phyloP scores from a whole-genome alignment of 2,329 filamentous ascomycete genomes.

The Tolypocladium endophyticum region DNA sequence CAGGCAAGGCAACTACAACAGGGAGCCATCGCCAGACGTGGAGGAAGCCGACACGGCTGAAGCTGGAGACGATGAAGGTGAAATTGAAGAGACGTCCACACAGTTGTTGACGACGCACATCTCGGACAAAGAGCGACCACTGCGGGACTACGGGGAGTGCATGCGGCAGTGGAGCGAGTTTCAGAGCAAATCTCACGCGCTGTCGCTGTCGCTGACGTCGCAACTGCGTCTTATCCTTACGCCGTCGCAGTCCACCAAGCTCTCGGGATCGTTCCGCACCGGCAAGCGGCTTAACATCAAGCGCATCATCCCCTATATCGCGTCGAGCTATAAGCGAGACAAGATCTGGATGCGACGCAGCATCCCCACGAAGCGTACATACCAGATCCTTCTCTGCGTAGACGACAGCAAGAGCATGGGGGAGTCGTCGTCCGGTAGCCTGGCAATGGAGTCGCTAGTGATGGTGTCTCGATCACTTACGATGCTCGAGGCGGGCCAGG shows the following conservation, averaged over 20 bases:
- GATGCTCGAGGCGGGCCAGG: constrained; percentile 89
- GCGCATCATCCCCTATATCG: constrained; percentile 98
- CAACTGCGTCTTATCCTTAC: constrained; percentile 92
- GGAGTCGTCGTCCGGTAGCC: constrained; percentile 60
- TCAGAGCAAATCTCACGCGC: constrained; percentile 71
- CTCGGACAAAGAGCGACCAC: constrained; percentile 27
- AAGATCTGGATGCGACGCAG: constrained; percentile 99
- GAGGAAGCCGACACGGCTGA: constrained; percentile 27
- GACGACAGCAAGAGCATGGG: constrained; percentile 95
- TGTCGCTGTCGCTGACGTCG: constrained; percentile 83
- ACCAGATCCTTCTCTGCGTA: constrained; percentile 95
- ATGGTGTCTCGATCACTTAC: constrained; percentile 78
- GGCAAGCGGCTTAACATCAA: constrained; percentile 99
- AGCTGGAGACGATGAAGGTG: constrained; percentile 37
- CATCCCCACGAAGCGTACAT: constrained; percentile 84
- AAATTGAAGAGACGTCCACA: constrained; percentile 42
- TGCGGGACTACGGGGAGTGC: constrained; percentile 44
- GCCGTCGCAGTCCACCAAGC: constrained; percentile 88
- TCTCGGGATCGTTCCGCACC: constrained; percentile 92
- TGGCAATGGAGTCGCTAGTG: constrained; percentile 90
- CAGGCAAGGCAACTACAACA: constrained; percentile 46
- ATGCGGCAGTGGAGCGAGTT: constrained; percentile 76
- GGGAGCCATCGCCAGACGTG: constrained; percentile 34
- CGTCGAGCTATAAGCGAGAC: constrained; percentile 95
- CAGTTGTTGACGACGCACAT: constrained; percentile 69